phyloP scores from a whole-genome alignment of 306 rosid species.

The Carpinus fangiana region DNA sequence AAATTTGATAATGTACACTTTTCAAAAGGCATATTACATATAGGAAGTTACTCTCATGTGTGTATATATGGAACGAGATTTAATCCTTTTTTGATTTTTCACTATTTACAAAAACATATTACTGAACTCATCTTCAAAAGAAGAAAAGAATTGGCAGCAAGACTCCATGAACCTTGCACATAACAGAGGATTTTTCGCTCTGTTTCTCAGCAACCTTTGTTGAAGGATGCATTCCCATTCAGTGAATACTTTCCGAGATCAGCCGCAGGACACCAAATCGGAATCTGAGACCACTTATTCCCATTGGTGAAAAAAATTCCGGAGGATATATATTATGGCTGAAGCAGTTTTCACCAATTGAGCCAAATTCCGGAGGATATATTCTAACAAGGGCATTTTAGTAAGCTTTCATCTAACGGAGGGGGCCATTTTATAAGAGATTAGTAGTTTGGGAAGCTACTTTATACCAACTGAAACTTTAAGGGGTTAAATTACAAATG shows the following conservation, averaged over 20 bases:
- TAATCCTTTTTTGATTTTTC: constrained; percentile 34
- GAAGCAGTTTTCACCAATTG: constrained; percentile 40
- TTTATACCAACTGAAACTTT: too few species aligned
- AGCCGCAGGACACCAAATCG: constrained; percentile 40
- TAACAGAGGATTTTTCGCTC: constrained; percentile 36
- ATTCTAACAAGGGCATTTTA: too few species aligned
- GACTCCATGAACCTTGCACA: constrained; percentile 42
- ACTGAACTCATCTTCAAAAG: constrained; percentile 54
- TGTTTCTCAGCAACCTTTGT: constrained; percentile 39
- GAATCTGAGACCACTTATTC: constrained; percentile 63
- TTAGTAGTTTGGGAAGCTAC: too few species aligned
- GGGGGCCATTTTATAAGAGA: too few species aligned
- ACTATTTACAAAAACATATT: constrained; percentile 61
- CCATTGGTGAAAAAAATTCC: constrained; percentile 61
- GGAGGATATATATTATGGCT: constrained; percentile 64
- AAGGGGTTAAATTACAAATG: too few species aligned
- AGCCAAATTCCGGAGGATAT: too few species aligned
- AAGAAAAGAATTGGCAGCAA: constrained; percentile 38
- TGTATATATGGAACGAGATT: constrained; percentile 49
- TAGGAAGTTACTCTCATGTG: constrained; percentile 37
- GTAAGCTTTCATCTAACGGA: too few species aligned
- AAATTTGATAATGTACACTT: constrained; percentile 87
- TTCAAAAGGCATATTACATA: constrained; percentile 40
- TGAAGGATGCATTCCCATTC: constrained; percentile 31
- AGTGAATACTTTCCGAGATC: constrained; percentile 34